Evolutionary conservation across 169 alveolate species (phyloP), one percentile per base, ranked within the genome.

Genomic region (Plasmodium yoelii): DNA sequence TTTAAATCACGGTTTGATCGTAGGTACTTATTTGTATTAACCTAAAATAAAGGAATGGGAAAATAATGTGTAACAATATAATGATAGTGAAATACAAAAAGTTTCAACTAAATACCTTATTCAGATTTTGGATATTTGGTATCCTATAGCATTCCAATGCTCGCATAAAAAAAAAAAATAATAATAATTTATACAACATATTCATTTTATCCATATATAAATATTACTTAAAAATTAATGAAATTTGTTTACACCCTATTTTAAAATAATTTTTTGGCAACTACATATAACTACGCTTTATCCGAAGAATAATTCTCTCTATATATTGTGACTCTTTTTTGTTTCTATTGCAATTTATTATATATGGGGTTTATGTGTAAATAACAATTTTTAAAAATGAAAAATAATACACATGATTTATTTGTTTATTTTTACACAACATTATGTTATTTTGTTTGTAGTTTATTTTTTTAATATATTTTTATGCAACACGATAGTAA

Each of bases 91-190:
- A 51, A 2, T 51, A 51, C 4, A 13, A 51, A 51, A 15, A 0
- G 6, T 13, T 51, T 13, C n/a, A 51, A 15, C 2, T 13, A 51
- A 51, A 12, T 12, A 51, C 19, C 24, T 12, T 12, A 51, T 51
- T 12, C n/a, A 51, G 59, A 15, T 65, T 59, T 12, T 22, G 46
- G 8, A 87, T 47, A 69, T 71, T 68, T n/a, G 72, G 51, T 22
- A 77, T 12, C 44, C 57, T 77, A 56, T 63, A 63, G 13, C 77
- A 67, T 34, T 44, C 28, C 53, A 77, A 56, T n/a, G 65, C 10
- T 19, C 55, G 49, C 19, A 63, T 44, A 44, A 77, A 56, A 44
- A 77, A 46, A 53, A 69, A 64, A 57, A 7, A 77, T 13, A 77
- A 13, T 12, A 15, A 12, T 15, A 12, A 51, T 51, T 51, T 51